Conservation (phyloP, 2,329 filamentous ascomycete species). For the Aulographum hederae region DNA sequence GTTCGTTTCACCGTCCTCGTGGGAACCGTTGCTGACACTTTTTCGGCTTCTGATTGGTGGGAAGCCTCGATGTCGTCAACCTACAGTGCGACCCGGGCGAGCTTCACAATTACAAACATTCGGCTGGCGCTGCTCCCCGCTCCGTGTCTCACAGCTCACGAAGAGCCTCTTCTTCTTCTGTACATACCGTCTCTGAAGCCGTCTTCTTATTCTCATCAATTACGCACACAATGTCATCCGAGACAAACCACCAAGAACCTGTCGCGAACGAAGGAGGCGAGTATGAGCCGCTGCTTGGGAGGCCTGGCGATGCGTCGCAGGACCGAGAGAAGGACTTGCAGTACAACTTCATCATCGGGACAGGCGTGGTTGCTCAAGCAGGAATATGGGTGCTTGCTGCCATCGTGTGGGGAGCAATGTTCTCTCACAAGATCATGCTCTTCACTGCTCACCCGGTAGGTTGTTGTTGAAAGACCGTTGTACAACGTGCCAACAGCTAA, state of each 20-base stretch:
- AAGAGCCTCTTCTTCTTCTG: too few relatives aligned
- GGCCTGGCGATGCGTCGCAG: slow-evolving; percentile 57
- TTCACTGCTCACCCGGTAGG: slow-evolving; percentile 78
- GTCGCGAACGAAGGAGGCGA: slow-evolving; percentile 28
- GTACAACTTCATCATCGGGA: slow-evolving; percentile 60
- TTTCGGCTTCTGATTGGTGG: too few relatives aligned
- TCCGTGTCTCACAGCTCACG: too few relatives aligned
- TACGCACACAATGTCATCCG: slow-evolving; percentile 55
- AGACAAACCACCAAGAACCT: slow-evolving; percentile 45
- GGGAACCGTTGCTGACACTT: too few relatives aligned
- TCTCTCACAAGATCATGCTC: slow-evolving; percentile 52
- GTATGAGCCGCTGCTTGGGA: slow-evolving; percentile 52
- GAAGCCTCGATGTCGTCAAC: too few relatives aligned
- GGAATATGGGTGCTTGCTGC: slow-evolving; percentile 15
- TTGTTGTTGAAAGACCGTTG: slow-evolving; percentile 10
- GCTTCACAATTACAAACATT: too few relatives aligned
- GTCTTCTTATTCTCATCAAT: too few relatives aligned
- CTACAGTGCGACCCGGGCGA: too few relatives aligned
- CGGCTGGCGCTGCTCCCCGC: too few relatives aligned
- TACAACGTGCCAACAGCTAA: slow-evolving; percentile 2
- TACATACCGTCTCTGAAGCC: too few relatives aligned
- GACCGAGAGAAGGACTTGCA: slow-evolving; percentile 42
- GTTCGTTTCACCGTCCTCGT: too few relatives aligned
- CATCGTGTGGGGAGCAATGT: slow-evolving; percentile 61
- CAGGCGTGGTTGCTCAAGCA: slow-evolving; percentile 9